These are phyloP conservation scores for Fusarium equiseti DNA, from an alignment of 2,329 filamentous ascomycete species.

Conservation along the genomic window DNA sequence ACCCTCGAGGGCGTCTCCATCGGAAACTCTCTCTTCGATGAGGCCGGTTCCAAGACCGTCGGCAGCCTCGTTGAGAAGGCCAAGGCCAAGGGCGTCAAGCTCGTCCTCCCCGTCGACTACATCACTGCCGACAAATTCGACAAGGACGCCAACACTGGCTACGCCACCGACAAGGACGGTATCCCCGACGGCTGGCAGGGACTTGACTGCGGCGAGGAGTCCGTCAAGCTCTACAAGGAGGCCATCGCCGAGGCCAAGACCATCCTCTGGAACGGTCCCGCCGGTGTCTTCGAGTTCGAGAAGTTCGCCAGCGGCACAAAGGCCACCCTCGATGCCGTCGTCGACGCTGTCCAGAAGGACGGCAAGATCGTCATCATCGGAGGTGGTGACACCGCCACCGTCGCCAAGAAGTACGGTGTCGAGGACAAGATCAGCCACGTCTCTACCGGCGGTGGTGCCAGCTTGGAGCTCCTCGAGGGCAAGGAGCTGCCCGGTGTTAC, in stretches of 20 bases:
- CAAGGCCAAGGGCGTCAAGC: slow-evolving; percentile 94
- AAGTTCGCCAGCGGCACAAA: slow-evolving; percentile 94
- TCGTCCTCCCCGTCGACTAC: slow-evolving; percentile 95
- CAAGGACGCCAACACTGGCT: slow-evolving; percentile 82
- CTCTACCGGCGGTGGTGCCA: slow-evolving; percentile 95
- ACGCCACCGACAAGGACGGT: slow-evolving; percentile 86
- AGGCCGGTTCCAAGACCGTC: slow-evolving; percentile 93
- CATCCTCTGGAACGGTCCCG: slow-evolving; percentile 98
- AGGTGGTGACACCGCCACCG: slow-evolving; percentile 96
- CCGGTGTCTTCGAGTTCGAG: slow-evolving; percentile 97
- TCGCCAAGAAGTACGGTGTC: slow-evolving; percentile 95
- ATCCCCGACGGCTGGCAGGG: slow-evolving; percentile 99
- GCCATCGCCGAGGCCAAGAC: slow-evolving; percentile 91
- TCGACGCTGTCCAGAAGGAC: slow-evolving; percentile 77
- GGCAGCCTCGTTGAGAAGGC: slow-evolving; percentile 91
- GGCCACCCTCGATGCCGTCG: slow-evolving; percentile 88
- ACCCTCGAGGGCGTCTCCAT: slow-evolving; percentile 92
- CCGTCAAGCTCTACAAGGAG: slow-evolving; percentile 86
- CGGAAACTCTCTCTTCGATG: slow-evolving; percentile 91
- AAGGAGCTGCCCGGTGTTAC: slow-evolving; percentile 96
- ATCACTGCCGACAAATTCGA: slow-evolving; percentile 96
- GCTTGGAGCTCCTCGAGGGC: slow-evolving; percentile 95
- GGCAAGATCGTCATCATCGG: slow-evolving; percentile 99
- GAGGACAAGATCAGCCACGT: slow-evolving; percentile 99
- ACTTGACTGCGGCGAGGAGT: slow-evolving; percentile 92